These are phyloP conservation scores for Alternaria novae-zelandiae DNA, from an alignment of 2,329 filamentous ascomycete species.

Conservation along the genomic window DNA sequence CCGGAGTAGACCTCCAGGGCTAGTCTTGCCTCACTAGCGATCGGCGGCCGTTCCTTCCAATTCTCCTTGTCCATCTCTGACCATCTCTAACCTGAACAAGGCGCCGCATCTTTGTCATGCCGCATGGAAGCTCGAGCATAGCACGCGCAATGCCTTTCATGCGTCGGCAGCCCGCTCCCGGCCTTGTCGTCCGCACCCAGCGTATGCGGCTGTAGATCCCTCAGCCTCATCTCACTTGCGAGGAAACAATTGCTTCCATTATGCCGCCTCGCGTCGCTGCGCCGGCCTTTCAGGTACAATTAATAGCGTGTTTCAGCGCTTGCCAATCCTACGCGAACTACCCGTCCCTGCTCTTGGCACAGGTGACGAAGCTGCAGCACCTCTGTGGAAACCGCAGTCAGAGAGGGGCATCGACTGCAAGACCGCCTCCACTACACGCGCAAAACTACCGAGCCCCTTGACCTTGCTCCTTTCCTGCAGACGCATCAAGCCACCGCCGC, in stretches of 20 bases:
- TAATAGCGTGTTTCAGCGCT: constrained; percentile 30
- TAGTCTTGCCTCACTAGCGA: constrained; percentile 5
- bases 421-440: neutral
- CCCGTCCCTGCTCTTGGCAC: constrained; percentile 12
- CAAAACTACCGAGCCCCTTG: constrained; percentile 4
- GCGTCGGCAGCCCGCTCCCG: constrained; percentile 4
- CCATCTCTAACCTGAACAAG: constrained; percentile 4
- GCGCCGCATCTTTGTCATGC: constrained; percentile 1
- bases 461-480: constrained; percentile 4
- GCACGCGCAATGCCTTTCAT: constrained; percentile 6
- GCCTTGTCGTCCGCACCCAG: neutral
- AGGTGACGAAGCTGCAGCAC: constrained; percentile 18
- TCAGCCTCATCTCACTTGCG: constrained; percentile 7
- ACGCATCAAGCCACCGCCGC: neutral
- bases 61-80: constrained; percentile 1
- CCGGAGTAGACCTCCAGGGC: neutral
- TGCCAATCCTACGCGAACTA: constrained; percentile 24
- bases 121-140: constrained; percentile 4
- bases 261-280: constrained; percentile 5
- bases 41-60: constrained; percentile 1
- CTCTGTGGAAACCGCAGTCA: neutral
- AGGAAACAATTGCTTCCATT: neutral
- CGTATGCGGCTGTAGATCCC: neutral
- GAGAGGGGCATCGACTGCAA: constrained; percentile 12
- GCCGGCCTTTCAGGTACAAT: constrained; percentile 12